Evolutionary conservation across 805 yeast species (phyloP), one percentile per base, ranked within the genome.

Genomic region (Spathaspora girioi): DNA sequence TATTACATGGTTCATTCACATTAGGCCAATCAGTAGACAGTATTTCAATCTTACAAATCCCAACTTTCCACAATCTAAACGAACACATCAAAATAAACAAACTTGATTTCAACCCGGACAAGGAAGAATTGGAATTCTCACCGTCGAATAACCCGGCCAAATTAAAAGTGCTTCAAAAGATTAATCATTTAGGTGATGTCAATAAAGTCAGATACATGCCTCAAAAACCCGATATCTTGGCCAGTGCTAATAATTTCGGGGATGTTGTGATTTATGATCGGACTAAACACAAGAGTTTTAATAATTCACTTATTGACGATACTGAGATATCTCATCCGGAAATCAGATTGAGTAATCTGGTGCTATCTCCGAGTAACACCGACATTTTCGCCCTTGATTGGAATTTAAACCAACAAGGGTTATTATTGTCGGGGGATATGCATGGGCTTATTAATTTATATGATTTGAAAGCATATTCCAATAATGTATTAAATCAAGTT

Each of bases 191-290:
- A 1, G 91, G 89, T 1, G 94, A 86, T 56, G 84, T 91, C 50
- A 89, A 89, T 62, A 79, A 81, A 54, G 84, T 87, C 0, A 75
- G 86, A 38, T 81, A 80, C 59, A 81, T 88, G 83, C 96, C 97
- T 0, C 93, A 87, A 57, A 92, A 92, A 60, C 94, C 94, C 1
- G 94, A 91, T 60, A 61, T 92, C 5, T 75, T 92, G 5, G 89
- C 92, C 1, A 79, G 90, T 17, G 81, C 84, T 9, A 82, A 87
- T 43, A 81, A 86, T 42, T 64, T 70, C 31, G 97, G 97, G 1
- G 71, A 78, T 12, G 72, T 86, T 11, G 81, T 77, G 48, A 68
- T 92, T 3, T 89, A 84, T 66, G 96, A 92, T 65, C 76, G 94
- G 58, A 91, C 97, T 0, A 90, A 89, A 63, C 96, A 89, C 64